A percentile compares a stretch with the other conserved stretches of the same genome.
Conservation (phyloP, 148 eudicot species). For the Tetragonia tetragonoides region DNA sequence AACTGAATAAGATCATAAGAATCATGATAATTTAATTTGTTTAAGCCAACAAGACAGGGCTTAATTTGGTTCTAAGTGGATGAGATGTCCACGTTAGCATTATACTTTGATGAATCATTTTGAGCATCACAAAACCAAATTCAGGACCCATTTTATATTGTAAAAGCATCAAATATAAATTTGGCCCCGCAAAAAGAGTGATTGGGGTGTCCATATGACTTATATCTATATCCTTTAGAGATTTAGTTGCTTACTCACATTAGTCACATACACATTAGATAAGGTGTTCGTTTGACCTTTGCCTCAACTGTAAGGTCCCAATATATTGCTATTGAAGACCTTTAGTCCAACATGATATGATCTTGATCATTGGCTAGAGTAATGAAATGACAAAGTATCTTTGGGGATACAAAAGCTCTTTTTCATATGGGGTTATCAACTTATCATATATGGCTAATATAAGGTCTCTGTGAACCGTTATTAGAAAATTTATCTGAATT, state of each 20-base stretch:
- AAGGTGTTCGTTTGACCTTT: not conserved
- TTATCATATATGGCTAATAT: too few relatives aligned
- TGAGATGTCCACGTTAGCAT: constrained; percentile 13
- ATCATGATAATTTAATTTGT: too few relatives aligned
- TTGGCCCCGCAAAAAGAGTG: not conserved
- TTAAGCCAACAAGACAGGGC: too few relatives aligned
- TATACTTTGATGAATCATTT: not conserved
- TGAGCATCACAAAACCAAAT: not conserved
- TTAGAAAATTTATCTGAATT: too few relatives aligned
- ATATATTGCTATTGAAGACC: not conserved
- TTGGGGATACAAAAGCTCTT: too few relatives aligned
- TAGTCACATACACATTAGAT: not conserved
- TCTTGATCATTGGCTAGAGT: too few relatives aligned
- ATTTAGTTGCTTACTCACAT: not conserved
- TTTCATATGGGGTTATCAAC: too few relatives aligned
- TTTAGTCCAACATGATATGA: not conserved
- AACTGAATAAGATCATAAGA: too few relatives aligned
- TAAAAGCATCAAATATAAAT: not conserved
- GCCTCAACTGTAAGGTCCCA: not conserved
- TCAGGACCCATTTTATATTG: not conserved
- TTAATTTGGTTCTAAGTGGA: constrained; percentile 3
- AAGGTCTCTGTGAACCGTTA: too few relatives aligned
- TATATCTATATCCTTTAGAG: too few relatives aligned
- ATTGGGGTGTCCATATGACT: not conserved
- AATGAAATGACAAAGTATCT: too few relatives aligned